Base-by-base conservation (phyloP, 139 green algal genomes). In the Picochlorum sp. region DNA sequence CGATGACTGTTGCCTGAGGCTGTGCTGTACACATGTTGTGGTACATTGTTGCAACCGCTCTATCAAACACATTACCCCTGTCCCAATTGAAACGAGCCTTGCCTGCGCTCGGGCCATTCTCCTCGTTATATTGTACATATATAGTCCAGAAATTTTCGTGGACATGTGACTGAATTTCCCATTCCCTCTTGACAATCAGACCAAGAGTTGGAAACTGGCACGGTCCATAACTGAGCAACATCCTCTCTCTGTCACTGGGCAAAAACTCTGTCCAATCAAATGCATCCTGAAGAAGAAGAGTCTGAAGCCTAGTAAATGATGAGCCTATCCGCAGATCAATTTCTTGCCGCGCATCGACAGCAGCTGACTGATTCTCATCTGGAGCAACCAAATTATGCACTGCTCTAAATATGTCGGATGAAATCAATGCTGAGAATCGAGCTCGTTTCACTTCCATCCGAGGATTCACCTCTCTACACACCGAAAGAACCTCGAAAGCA, bases 151-250 rank as follows among this genome's bases (percentile, higher is more conserved):
- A 98, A 3, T 73, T 68, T 78, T 99, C 92, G 1, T 80, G 54
- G 4, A 98, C 77, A 75, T 98, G 91, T 6, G 83, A 83, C 69
- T 95, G 77, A 24, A 97, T 91, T 72, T 99, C 67, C 47, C 94
- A 99, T 4, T 83, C 81, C 4, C 94, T 78, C 80, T 97, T 84
- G 57, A 99, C 94, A 44, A 98, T 93, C 38, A 99, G 84, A 2
- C 91, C 91, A 49, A 99, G 81, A 1, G 94, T 98, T 20, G 94
- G 94, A 72, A 98, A 98, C 80, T 98, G 92, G 73, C 91, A 97
- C 26, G 91, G 91, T 3, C 91, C 91, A 77, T 97, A 97, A 76
- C 81, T 94, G 44, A 98, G 72, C 28, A 93, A 37, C 24, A 68
- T 31, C 65, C 58, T 4, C 67, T 57, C 8, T 59, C 76, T n/a